These are phyloP conservation scores for Corchorus capsularis DNA, from an alignment of 345 rosid species.

Conservation along the genomic window DNA sequence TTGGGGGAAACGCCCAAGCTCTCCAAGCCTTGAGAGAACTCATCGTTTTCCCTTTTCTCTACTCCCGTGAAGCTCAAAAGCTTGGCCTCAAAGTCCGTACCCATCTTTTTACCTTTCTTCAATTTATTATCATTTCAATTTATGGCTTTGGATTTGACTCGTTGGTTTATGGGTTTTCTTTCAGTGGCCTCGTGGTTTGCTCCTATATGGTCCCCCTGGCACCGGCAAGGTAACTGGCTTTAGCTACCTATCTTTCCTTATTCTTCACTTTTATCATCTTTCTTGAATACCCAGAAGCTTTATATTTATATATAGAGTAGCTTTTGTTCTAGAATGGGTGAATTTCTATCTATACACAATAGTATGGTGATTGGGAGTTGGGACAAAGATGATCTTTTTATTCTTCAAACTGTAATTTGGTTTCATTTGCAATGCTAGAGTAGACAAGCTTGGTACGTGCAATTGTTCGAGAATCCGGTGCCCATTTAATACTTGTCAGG, in stretches of 20 bases:
- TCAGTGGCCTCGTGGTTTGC: conserved; percentile 90
- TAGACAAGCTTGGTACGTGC: conserved; percentile 96
- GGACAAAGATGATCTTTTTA: not conserved
- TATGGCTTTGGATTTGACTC: not conserved
- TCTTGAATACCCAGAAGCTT: not conserved
- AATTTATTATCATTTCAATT: not conserved
- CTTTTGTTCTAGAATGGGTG: not conserved
- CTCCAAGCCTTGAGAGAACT: conserved; percentile 86
- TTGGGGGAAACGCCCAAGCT: conserved; percentile 79
- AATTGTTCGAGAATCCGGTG: conserved; percentile 81
- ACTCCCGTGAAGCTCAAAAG: conserved; percentile 62
- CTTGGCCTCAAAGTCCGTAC: conserved; percentile 73
- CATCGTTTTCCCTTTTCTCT: conserved; percentile 70
- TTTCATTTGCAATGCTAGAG: conserved; percentile 42
- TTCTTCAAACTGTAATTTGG: not conserved
- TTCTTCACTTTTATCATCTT: not conserved
- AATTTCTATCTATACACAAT: not conserved
- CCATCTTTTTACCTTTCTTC: not conserved
- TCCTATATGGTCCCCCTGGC: conserved; percentile 89
- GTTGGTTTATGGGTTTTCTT: conserved; percentile 17
- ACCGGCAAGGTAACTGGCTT: conserved; percentile 83
- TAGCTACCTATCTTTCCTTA: not conserved
- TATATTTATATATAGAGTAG: not conserved
- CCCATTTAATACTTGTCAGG: conserved; percentile 81
- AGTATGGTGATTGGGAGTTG: not conserved